Percentiles rank a stretch among this genome's conserved stretches.
phyloP scores from a whole-genome alignment of 345 rosid species.

The Acer negundo region DNA sequence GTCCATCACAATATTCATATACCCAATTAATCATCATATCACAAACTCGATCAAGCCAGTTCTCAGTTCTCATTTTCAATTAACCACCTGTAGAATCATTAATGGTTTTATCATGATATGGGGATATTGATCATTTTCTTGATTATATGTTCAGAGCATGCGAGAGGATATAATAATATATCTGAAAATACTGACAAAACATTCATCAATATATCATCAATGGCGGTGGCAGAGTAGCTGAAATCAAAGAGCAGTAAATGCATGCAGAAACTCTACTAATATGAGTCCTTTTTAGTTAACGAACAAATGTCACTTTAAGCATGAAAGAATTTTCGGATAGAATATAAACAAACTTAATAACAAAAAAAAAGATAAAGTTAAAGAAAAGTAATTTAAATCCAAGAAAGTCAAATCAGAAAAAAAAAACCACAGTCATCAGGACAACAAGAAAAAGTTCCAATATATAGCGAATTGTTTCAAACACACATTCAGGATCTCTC shows the following conservation, averaged over 20 bases:
- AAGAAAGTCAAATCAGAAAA: too few species aligned
- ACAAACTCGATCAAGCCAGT: neutral
- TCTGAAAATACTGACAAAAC: neutral
- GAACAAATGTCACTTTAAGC: too few species aligned
- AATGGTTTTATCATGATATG: neutral
- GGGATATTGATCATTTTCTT: neutral
- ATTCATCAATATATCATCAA: neutral
- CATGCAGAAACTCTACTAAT: constrained; percentile 1
- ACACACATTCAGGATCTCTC: too few species aligned
- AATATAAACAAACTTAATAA: too few species aligned
- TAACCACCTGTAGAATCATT: neutral
- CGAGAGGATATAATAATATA: neutral
- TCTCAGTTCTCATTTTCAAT: neutral
- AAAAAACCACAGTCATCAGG: too few species aligned
- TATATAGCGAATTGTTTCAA: too few species aligned
- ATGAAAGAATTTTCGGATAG: too few species aligned
- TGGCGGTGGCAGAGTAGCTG: constrained; percentile 13
- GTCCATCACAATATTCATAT: neutral
- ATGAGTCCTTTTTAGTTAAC: too few species aligned
- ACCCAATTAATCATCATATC: neutral
- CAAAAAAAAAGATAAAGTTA: too few species aligned
- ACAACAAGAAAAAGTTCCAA: too few species aligned
- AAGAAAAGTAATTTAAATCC: too few species aligned
- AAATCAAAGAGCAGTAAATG: constrained; percentile 4
- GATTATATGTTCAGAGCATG: neutral